A percentile compares a stretch with the other conserved stretches of the same genome.
Conservation (phyloP, 208 protist species). For the Leishmania martiniquensis region DNA sequence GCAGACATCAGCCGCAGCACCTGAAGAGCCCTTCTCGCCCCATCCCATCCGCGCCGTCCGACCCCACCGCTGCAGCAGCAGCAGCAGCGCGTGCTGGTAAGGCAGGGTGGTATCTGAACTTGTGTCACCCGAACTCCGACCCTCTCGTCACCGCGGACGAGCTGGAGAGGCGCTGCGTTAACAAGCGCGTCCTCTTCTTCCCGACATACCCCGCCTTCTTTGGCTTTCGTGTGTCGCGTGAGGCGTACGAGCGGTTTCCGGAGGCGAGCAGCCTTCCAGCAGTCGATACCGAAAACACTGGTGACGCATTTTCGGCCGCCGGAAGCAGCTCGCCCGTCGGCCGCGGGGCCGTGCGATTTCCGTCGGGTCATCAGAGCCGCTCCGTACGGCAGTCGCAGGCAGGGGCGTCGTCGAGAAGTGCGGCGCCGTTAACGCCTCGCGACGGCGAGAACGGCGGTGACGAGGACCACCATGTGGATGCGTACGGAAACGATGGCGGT, state of each 20-base stretch:
- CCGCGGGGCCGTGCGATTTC: slow-evolving; percentile 5
- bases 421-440: not conserved
- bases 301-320: not conserved
- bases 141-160: slow-evolving; percentile 52
- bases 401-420: not conserved
- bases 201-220: slow-evolving; percentile 69
- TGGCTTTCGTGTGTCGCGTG: slow-evolving; percentile 68
- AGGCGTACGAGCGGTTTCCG: slow-evolving; percentile 56
- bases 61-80: not conserved
- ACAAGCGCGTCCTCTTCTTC: slow-evolving; percentile 63
- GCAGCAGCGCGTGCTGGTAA: not conserved
- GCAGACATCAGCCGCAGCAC: not conserved
- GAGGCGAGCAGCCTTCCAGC: slow-evolving; percentile 23
- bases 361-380: not conserved
- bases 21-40: not conserved
- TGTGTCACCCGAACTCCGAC: slow-evolving; percentile 30
- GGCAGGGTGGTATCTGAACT: slow-evolving; percentile 23
- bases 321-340: not conserved
- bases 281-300: not conserved
- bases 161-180: slow-evolving; percentile 50
- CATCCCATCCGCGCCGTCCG: not conserved
- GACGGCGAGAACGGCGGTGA: not conserved
- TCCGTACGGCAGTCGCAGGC: not conserved
- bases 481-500: slow-evolving; percentile 5
- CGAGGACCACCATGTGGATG: slow-evolving; percentile 19